phyloP scores from a whole-genome alignment of 768 basidiomycete species.

The Lepiota brunneoincarnata region DNA sequence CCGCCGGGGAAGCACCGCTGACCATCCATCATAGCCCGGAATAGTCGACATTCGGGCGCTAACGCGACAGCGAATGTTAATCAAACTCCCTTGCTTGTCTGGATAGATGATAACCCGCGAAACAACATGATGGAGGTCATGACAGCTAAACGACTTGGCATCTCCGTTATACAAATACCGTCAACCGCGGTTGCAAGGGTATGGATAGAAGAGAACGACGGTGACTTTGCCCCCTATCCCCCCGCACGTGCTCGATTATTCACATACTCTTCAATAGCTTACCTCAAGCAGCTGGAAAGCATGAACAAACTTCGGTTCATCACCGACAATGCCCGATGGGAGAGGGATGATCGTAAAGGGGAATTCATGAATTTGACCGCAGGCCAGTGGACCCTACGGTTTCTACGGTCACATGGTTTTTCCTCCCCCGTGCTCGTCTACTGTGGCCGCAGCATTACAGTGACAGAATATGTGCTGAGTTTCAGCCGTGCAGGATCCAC shows the following conservation, averaged over 20 bases:
- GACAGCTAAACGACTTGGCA: conserved; percentile 15
- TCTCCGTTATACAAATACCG: conserved; percentile 21
- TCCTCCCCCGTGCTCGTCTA: conserved; percentile 22
- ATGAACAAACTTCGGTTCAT: conserved; percentile 24
- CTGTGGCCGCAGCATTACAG: conserved; percentile 14
- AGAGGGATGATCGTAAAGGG: conserved; percentile 4
- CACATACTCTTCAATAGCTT: conserved; percentile 12
- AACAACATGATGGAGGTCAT: conserved; percentile 15
- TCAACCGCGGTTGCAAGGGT: conserved; percentile 26
- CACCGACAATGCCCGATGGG: conserved; percentile 26
- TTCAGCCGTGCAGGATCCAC: conserved; percentile 22
- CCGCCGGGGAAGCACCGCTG: background rate
- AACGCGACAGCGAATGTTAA: background rate
- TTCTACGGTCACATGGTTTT: conserved; percentile 20
- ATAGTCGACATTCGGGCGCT: background rate
- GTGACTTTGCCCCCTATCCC: conserved; percentile 11
- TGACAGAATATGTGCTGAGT: conserved; percentile 19
- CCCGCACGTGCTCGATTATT: background rate
- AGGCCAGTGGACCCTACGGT: conserved; percentile 24
- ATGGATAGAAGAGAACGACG: conserved; percentile 25
- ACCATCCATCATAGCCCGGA: background rate
- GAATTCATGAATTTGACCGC: conserved; percentile 20
- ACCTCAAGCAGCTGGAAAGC: conserved; percentile 21
- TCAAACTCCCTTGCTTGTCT: conserved; percentile 22
- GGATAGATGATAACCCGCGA: conserved; percentile 25